A percentile compares a stretch with the other conserved stretches of the same genome.
These are phyloP conservation scores for Naegleria lovaniensis DNA, from an alignment of 208 protist genomes.

Conservation along the genomic window DNA sequence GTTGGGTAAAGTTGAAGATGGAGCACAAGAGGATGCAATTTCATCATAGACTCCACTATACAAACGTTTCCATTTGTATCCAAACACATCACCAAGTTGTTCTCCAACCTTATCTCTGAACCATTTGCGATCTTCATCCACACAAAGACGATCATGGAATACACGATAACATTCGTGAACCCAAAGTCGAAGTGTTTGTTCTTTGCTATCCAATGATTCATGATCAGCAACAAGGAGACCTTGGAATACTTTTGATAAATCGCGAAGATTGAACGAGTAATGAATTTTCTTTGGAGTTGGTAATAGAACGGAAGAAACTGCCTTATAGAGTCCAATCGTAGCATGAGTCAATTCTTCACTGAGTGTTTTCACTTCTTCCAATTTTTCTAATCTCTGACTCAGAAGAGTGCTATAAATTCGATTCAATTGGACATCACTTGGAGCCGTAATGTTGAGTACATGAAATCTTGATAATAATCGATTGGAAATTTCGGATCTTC, in stretches of 20 bases:
- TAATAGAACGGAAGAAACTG: constrained; percentile 74
- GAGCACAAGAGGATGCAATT: too few species aligned
- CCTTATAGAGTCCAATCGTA: constrained; percentile 88
- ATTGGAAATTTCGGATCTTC: constrained; percentile 80
- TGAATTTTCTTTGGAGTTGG: constrained; percentile 95
- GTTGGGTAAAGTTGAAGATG: too few species aligned
- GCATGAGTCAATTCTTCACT: constrained; percentile 80
- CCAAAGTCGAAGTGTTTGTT: constrained; percentile 90
- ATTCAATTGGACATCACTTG: constrained; percentile 70
- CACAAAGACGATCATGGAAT: constrained; percentile 91
- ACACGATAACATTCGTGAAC: constrained; percentile 93
- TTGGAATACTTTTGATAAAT: constrained; percentile 95
- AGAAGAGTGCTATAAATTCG: constrained; percentile 92
- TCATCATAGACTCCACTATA: constrained; percentile 45
- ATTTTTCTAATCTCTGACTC: constrained; percentile 75
- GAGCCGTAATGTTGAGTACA: constrained; percentile 91
- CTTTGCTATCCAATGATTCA: constrained; percentile 77
- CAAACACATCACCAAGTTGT: constrained; percentile 80
- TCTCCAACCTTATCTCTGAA: constrained; percentile 82
- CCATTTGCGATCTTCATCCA: constrained; percentile 77
- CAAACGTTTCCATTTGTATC: constrained; percentile 79
- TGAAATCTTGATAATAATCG: constrained; percentile 88
- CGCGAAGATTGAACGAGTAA: constrained; percentile 96
- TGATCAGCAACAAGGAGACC: constrained; percentile 84
- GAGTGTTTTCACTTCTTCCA: constrained; percentile 79